A percentile compares a stretch with the other conserved stretches of the same genome.
phyloP scores from a whole-genome alignment of 1,284 basidiomycete genomes.

The Sutorius eximius region DNA sequence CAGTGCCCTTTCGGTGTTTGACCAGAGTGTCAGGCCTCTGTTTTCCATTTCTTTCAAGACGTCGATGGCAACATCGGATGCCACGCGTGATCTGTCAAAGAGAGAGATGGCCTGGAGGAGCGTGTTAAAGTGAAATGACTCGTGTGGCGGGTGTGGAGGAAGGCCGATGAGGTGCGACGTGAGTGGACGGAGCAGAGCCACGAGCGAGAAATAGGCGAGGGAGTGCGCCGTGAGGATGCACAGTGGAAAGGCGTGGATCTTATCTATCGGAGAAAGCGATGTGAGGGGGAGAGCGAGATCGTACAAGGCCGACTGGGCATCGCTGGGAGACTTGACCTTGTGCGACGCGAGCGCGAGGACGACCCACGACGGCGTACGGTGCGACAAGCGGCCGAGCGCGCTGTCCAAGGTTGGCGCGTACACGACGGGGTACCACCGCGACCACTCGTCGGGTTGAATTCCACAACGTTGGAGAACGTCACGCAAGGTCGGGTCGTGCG shows the following conservation, averaged over 20 bases:
- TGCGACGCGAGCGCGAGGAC: constrained; percentile 50
- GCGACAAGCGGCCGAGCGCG: constrained; percentile 30
- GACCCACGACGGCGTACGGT: constrained; percentile 48
- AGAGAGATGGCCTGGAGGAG: constrained; percentile 53
- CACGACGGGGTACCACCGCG: constrained; percentile 39
- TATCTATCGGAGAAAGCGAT: constrained; percentile 17
- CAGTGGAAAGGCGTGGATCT: constrained; percentile 44
- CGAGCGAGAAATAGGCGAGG: constrained; percentile 49
- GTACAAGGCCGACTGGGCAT: constrained; percentile 23
- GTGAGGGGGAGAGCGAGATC: constrained; percentile 24
- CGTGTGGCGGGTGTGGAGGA: constrained; percentile 37
- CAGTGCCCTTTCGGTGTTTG: constrained; percentile 45
- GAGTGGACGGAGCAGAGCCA: constrained; percentile 41
- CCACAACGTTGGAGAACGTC: constrained; percentile 31
- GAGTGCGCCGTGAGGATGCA: constrained; percentile 45
- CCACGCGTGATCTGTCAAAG: constrained; percentile 43
- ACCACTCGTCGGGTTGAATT: constrained; percentile 38
- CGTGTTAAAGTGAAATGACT: constrained; percentile 50
- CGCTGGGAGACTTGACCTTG: constrained; percentile 39
- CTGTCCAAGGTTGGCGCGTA: constrained; percentile 35
- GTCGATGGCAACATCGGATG: constrained; percentile 40
- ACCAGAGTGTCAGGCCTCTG: constrained; percentile 41
- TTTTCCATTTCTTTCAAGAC: constrained; percentile 49
- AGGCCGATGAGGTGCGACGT: constrained; percentile 44
- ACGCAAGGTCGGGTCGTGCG: constrained; percentile 6